phyloP scores from a whole-genome alignment of 805 yeast genomes.

The Spathaspora gorwiae region DNA sequence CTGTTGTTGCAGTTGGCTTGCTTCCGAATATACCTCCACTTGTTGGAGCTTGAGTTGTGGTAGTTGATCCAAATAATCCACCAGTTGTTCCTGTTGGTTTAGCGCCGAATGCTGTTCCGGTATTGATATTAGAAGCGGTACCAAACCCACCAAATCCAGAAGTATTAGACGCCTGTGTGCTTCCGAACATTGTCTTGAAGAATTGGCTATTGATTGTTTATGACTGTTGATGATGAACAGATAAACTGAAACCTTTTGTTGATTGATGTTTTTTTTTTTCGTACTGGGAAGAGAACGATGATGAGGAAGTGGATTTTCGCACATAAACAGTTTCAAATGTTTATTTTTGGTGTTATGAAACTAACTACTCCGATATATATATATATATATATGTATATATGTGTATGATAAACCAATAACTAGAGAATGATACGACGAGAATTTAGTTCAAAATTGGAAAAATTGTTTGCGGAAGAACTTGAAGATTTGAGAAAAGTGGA shows the following conservation, averaged over 20 bases:
- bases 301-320: too few relatives aligned
- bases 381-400: too few relatives aligned
- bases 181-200: not conserved
- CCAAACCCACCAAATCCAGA: constrained; percentile 1
- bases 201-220: too few relatives aligned
- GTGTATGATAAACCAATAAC: too few relatives aligned
- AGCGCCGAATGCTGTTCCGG: constrained; percentile 1
- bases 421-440: not conserved
- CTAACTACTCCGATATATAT: too few relatives aligned
- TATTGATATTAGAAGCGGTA: not conserved
- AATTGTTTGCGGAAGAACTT: not conserved
- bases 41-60: not conserved
- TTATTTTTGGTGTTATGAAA: too few relatives aligned
- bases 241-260: too few relatives aligned
- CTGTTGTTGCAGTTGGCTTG: constrained; percentile 8
- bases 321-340: too few relatives aligned
- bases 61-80: constrained; percentile 23
- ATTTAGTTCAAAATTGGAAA: not conserved
- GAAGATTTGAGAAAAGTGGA: constrained; percentile 1
- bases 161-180: not conserved
- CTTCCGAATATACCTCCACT: constrained; percentile 15
- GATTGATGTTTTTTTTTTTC: too few relatives aligned
- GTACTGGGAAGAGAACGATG: too few relatives aligned
- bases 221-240: too few relatives aligned
- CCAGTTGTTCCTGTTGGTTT: constrained; percentile 9